These are phyloP conservation scores for Rossbeevera mucosa DNA, from an alignment of 768 basidiomycete genomes.

Conservation along the genomic window DNA sequence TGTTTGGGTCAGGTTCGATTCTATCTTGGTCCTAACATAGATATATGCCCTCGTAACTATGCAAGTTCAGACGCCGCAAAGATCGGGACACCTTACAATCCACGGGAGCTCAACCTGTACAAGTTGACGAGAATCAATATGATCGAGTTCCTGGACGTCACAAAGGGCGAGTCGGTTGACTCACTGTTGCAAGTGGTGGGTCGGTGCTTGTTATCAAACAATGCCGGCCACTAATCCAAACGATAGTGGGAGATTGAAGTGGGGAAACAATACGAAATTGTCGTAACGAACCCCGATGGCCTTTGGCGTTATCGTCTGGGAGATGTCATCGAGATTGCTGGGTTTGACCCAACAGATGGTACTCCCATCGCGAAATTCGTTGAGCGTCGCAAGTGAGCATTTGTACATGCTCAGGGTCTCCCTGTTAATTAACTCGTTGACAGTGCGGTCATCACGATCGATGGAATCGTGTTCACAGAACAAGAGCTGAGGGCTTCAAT, in stretches of 20 bases:
- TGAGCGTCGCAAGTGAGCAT: neutral
- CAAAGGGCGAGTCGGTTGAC: neutral
- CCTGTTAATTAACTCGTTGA: neutral
- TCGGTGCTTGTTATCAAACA: neutral
- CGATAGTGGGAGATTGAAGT: neutral
- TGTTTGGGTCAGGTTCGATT: neutral
- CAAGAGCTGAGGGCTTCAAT: neutral
- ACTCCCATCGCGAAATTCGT: neutral
- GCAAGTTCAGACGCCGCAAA: neutral
- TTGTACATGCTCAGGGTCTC: neutral
- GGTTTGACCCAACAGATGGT: neutral
- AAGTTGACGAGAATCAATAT: neutral
- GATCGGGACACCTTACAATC: neutral
- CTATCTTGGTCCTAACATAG: neutral
- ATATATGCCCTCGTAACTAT: neutral
- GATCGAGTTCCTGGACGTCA: neutral
- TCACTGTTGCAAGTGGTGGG: neutral
- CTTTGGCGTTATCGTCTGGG: neutral
- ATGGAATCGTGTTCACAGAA: neutral
- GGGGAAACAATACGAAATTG: neutral
- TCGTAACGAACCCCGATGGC: neutral
- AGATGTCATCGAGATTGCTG: neutral
- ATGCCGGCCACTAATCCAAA: neutral
- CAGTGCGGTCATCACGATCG: neutral
- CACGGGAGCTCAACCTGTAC: neutral